Percentiles rank a stretch among this genome's conserved stretches.
Evolutionary conservation across 352 stramenopile species (phyloP).

Genomic region (Elongisporangium undulatum): DNA sequence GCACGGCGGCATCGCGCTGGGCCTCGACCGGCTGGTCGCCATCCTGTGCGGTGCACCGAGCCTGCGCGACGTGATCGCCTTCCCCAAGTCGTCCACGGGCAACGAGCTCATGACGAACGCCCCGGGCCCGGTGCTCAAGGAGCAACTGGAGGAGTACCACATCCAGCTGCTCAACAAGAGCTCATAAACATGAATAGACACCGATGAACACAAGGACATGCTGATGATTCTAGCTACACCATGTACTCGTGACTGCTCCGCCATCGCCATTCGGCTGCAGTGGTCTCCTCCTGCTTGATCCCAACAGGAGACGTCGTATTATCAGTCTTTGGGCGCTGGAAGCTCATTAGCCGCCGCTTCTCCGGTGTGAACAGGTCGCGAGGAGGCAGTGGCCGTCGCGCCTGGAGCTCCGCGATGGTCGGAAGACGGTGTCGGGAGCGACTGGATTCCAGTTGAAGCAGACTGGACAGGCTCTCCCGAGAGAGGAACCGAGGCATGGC

Average conservation of each 20-base stretch:
- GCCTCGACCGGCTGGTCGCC: constrained; percentile 79
- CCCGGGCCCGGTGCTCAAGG: constrained; percentile 52
- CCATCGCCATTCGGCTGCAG: not conserved
- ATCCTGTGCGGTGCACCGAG: constrained; percentile 76
- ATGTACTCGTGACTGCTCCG: not conserved
- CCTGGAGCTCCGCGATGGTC: not conserved
- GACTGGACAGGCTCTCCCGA: not conserved
- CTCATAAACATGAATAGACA: constrained; percentile 7
- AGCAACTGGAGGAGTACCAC: constrained; percentile 79
- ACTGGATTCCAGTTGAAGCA: not conserved
- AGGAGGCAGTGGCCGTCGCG: not conserved
- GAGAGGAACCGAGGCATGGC: not conserved
- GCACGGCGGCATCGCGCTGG: constrained; percentile 83
- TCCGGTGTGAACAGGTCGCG: not conserved
- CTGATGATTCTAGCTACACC: not conserved
- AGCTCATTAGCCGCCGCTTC: not conserved
- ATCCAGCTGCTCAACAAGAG: constrained; percentile 46
- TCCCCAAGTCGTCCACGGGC: constrained; percentile 86
- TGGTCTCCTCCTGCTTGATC: not conserved
- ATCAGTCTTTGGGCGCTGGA: not conserved
- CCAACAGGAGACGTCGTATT: not conserved
- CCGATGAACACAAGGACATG: not conserved
- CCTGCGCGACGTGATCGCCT: constrained; percentile 88
- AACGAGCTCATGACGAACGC: constrained; percentile 87
- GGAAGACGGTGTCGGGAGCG: not conserved